Evolutionary conservation across 2,329 filamentous ascomycete genomes (phyloP).

Genomic region (Aureobasidium sp.): DNA sequence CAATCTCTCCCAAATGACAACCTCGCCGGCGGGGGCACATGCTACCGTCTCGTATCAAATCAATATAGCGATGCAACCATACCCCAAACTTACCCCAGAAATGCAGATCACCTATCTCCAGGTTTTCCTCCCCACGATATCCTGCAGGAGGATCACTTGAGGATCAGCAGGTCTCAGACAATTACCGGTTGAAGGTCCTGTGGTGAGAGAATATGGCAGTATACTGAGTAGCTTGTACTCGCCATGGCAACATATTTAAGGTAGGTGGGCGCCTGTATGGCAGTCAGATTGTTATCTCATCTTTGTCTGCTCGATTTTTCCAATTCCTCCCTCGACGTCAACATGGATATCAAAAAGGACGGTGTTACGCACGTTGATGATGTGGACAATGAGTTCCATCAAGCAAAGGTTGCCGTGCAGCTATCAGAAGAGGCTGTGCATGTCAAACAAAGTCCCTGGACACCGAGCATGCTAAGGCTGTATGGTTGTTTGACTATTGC

Average conservation of each 20-base stretch:
- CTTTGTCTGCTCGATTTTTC: neutral
- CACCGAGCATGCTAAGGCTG: neutral
- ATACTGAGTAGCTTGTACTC: neutral
- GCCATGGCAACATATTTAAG: constrained; percentile 1
- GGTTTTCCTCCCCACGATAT: constrained; percentile 6
- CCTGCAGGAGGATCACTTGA: neutral
- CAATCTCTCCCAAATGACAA: neutral
- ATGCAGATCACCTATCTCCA: constrained; percentile 5
- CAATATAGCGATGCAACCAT: neutral
- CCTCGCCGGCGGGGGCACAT: constrained; percentile 9
- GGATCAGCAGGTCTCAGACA: constrained; percentile 10
- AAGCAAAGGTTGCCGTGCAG: constrained; percentile 6
- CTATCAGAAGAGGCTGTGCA: constrained; percentile 2
- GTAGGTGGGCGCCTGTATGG: neutral
- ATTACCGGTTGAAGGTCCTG: neutral
- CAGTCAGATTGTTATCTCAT: neutral
- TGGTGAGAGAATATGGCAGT: neutral
- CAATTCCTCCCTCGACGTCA: neutral
- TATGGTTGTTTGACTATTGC: constrained; percentile 8
- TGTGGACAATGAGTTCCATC: neutral
- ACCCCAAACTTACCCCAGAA: neutral
- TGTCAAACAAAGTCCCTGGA: constrained; percentile 7
- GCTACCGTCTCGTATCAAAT: constrained; percentile 1
- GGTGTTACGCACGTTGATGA: constrained; percentile 6
- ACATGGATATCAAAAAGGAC: constrained; percentile 6